Evolutionary conservation across 192 early-diverging fungal genomes (phyloP), one percentile per base, ranked within the genome.

Genomic region (Umbelopsis sp.): DNA sequence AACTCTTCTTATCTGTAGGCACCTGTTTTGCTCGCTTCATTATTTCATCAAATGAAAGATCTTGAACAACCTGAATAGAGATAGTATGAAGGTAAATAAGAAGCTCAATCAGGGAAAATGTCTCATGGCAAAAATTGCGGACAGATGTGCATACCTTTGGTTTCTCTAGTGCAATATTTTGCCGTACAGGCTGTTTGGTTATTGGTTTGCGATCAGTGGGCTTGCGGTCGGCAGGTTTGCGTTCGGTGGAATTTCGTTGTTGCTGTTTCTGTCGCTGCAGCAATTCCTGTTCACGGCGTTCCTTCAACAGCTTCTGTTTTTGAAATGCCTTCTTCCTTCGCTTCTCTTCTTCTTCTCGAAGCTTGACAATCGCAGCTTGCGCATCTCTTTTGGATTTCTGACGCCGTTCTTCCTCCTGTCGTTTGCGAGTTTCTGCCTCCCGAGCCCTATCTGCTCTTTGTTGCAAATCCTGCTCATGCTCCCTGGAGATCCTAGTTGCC

Each of bases 281-380:
- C 14, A 32, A 20, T 20, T 62, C 56, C 29, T 29, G 26, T 26
- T 62, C 56, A 29, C 56, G 56, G 10, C 26, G 56, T 34, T 62
- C 56, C 56, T 62, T 62, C 25, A 62, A 11, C 26, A 62, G 56
- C 56, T 62, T 62, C 26, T 62, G 56, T 26, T 34, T 29, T 32
- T 32, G 31, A 10, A 62, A n/a, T 5, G 56, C 26, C 0, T 22
- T 5, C 31, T 34, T 29, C 29, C 56, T 22, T 6, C 56, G 56
- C 31, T 62, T 62, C 16, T 62, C 56, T 32, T 62, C 56, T 32
- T 62, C 56, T 62, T 62, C 56, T 32, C 56, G 26, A 32, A 62
- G 56, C 14, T 62, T 62, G 0, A 62, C 7, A 62, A 62, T 62
- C 16, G 56, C 56, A 20, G 56, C 56, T 32, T 62, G 56, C 1